A percentile compares a stretch with the other conserved stretches of the same genome.
Evolutionary conservation across 2,329 filamentous ascomycete genomes (phyloP).

Genomic region (Paracoccidioides brasiliensis): DNA sequence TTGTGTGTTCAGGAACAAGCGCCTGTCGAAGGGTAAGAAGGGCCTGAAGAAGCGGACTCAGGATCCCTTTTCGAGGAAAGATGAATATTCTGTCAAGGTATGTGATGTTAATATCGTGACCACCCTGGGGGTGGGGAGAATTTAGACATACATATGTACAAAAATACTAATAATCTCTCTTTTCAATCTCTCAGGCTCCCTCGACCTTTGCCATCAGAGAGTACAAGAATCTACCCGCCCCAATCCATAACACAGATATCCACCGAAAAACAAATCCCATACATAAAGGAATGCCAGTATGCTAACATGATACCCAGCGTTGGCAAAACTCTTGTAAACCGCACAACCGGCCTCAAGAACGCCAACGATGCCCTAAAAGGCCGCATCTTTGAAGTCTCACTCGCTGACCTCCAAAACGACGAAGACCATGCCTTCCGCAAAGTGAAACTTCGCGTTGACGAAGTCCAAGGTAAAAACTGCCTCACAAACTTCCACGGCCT

Average conservation of each 20-base stretch:
- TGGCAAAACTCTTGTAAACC: slow-evolving; percentile 99
- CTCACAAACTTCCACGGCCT: slow-evolving; percentile 99
- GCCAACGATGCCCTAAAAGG: slow-evolving; percentile 98
- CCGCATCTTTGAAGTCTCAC: slow-evolving; percentile 95
- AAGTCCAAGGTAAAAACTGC: slow-evolving; percentile 99
- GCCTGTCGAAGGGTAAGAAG: slow-evolving; percentile 99
- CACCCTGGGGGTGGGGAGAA: background rate
- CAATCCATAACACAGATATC: slow-evolving; percentile 6
- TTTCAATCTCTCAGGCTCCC: slow-evolving; percentile 50
- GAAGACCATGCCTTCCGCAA: slow-evolving; percentile 99
- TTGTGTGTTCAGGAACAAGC: slow-evolving; percentile 69
- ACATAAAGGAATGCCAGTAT: slow-evolving; percentile 6
- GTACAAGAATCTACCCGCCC: slow-evolving; percentile 45
- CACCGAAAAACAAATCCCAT: background rate
- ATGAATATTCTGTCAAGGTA: slow-evolving; percentile 97
- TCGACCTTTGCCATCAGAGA: slow-evolving; percentile 93
- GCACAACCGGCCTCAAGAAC: slow-evolving; percentile 99
- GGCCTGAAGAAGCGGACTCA: slow-evolving; percentile 98
- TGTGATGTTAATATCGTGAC: slow-evolving; percentile 14
- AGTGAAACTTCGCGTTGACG: slow-evolving; percentile 95
- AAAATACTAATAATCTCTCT: background rate
- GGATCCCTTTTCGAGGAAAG: slow-evolving; percentile 97
- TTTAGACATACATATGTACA: background rate
- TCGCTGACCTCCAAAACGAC: slow-evolving; percentile 98
- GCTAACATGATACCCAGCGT: slow-evolving; percentile 49